phyloP scores from a whole-genome alignment of 2,329 filamentous ascomycete genomes.

The Clarireedia paspali region DNA sequence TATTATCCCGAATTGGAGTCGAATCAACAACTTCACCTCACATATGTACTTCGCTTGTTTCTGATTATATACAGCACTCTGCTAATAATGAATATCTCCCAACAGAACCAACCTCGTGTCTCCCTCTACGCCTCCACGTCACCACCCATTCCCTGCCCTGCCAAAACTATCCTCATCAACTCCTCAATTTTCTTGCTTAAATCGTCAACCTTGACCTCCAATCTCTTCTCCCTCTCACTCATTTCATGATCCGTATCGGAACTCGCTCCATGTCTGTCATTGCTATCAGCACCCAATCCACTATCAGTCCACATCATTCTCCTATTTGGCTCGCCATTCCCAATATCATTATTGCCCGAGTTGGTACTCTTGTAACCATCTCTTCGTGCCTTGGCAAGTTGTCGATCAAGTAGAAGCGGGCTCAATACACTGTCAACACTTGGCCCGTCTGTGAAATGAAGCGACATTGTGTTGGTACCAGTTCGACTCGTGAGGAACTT shows the following conservation, averaged over 20 bases:
- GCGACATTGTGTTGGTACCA: slow-evolving; percentile 12
- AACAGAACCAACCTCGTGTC: background rate
- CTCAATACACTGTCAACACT: slow-evolving; percentile 3
- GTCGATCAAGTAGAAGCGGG: background rate
- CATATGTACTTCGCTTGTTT: too few relatives aligned
- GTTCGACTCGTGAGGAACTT: slow-evolving; percentile 16
- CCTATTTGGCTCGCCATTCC: slow-evolving; percentile 14
- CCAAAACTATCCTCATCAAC: slow-evolving; percentile 44
- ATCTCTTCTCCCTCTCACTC: slow-evolving; percentile 7
- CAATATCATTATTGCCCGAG: slow-evolving; percentile 1
- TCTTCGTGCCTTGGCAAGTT: background rate
- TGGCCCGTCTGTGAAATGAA: slow-evolving; percentile 13
- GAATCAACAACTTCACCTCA: too few relatives aligned
- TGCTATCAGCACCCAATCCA: background rate
- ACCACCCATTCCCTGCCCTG: slow-evolving; percentile 37
- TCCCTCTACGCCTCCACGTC: slow-evolving; percentile 6
- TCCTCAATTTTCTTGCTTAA: slow-evolving; percentile 51
- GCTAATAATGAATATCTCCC: background rate
- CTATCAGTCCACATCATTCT: slow-evolving; percentile 10
- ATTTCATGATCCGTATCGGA: background rate
- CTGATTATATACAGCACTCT: too few relatives aligned
- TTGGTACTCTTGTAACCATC: background rate
- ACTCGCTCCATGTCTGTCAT: background rate
- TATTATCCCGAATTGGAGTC: too few relatives aligned
- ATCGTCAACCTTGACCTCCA: slow-evolving; percentile 46